Base-by-base conservation (phyloP, 176 grass and related monocot species). In the Oryza meyeriana region DNA sequence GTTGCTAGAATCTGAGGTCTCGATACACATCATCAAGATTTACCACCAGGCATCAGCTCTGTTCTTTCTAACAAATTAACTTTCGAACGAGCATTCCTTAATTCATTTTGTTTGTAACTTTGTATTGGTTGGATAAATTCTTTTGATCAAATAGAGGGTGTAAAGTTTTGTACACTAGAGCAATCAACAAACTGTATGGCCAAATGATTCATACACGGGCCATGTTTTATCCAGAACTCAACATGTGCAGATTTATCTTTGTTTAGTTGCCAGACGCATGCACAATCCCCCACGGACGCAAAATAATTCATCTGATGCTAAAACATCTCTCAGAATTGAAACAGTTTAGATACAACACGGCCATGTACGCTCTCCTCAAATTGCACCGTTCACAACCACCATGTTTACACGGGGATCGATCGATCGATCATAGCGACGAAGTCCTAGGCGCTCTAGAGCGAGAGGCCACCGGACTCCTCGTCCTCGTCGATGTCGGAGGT, bases 401-500 rank as follows among this genome's bases (percentile, higher is more conserved):
- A 29, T 61, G 78, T 65, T 74, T 78, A 82, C 87, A 80, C 11
- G 5, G 31, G 9, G 30, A 32, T 72, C 22, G 44, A 44, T 57
- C 32, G 29, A n/a, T n/a, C 10, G 38, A 18, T 17, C 4, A 16
- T 1, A 28, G 32, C 32, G 16, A 50, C 16, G 47, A 17, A 18
- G 47, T 50, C 47, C 47, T 52, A 59, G 6, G 35, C 61, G 80
- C 66, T 83, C 84, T 57, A 97, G 75, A 97, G 92, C 17, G 89
- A 92, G 50, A 97, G 91, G 7, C 91, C 94, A 1, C 91, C 94
- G 11, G 95, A 98, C 82, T 98, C 95, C 64, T 98, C 95, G 77
- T 98, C 95, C 85, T 98, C 95, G 9, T 98, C 95, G 39, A 98
- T 92, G 48, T 85, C 89, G 0, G 90, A 88, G 75, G 95, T 98